phyloP scores from a whole-genome alignment of 73 alveolate species.

The Urostyla sp. region DNA sequence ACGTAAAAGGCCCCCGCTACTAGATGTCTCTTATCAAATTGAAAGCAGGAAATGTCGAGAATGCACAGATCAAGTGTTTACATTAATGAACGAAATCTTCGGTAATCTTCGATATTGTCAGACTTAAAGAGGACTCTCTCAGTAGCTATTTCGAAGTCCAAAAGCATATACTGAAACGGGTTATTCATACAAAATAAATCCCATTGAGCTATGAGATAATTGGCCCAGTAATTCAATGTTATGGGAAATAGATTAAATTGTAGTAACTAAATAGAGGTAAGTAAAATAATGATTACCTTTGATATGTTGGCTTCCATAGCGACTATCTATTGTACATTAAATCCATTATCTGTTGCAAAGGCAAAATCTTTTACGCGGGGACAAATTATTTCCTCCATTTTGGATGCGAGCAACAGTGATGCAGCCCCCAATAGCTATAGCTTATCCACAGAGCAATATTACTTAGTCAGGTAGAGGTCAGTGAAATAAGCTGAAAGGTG shows the following conservation, averaged over 20 bases:
- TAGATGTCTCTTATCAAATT: background rate
- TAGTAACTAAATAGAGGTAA: conserved; percentile 9
- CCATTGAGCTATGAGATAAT: conserved; percentile 48
- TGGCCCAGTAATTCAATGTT: conserved; percentile 36
- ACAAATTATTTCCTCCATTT: conserved; percentile 88
- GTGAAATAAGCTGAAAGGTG: conserved; percentile 83
- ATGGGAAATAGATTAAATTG: conserved; percentile 19
- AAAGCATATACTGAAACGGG: background rate
- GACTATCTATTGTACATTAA: conserved; percentile 54
- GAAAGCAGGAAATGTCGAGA: conserved; percentile 16
- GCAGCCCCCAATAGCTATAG: conserved; percentile 91
- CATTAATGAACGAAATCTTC: conserved; percentile 9
- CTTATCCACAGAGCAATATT: conserved; percentile 64
- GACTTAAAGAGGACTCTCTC: conserved; percentile 15
- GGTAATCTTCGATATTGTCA: conserved; percentile 39
- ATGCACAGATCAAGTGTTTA: conserved; percentile 6
- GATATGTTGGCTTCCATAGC: conserved; percentile 38
- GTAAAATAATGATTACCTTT: background rate
- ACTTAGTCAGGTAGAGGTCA: conserved; percentile 72
- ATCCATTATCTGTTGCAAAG: conserved; percentile 79
- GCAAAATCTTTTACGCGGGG: conserved; percentile 75
- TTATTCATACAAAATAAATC: conserved; percentile 13
- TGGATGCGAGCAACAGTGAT: conserved; percentile 89
- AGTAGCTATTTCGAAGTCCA: too few relatives aligned
- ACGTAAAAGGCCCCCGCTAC: conserved; percentile 26